Conservation (phyloP, 805 yeast species). For the Teunomyces cretensis region DNA sequence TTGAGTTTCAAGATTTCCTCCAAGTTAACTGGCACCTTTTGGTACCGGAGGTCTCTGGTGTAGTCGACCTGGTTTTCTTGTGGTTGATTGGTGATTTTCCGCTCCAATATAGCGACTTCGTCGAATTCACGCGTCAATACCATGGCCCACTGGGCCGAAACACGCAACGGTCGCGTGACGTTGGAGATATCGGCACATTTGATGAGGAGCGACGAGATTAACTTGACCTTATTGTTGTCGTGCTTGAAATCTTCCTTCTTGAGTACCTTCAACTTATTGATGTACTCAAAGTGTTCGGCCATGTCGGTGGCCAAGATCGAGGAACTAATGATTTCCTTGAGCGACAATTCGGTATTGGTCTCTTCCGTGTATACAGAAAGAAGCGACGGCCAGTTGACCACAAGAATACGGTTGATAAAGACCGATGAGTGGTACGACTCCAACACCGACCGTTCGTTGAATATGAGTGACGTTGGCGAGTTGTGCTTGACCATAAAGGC, state of each 20-base stretch:
- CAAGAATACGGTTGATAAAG: constrained; percentile 44
- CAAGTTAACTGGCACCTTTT: constrained; percentile 38
- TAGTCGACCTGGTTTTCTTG: constrained; percentile 6
- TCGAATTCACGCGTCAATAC: constrained; percentile 75
- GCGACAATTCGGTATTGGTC: constrained; percentile 12
- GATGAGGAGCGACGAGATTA: constrained; percentile 67
- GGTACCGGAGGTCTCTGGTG: constrained; percentile 19
- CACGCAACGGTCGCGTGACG: constrained; percentile 75
- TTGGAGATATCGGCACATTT: constrained; percentile 97
- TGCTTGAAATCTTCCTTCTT: constrained; percentile 16
- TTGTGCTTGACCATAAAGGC: constrained; percentile 57
- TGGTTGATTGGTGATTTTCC: constrained; percentile 16
- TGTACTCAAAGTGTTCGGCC: constrained; percentile 81
- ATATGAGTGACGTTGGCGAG: constrained; percentile 64
- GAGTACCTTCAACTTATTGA: constrained; percentile 45
- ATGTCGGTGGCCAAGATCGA: constrained; percentile 72
- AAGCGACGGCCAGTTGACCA: constrained; percentile 38
- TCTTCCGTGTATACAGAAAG: constrained; percentile 37
- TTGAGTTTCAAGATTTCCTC: constrained; percentile 45
- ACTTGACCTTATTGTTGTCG: constrained; percentile 26
- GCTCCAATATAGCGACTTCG: constrained; percentile 59
- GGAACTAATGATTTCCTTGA: constrained; percentile 32
- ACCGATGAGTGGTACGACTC: constrained; percentile 80
- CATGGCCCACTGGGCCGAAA: constrained; percentile 84
- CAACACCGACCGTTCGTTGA: constrained; percentile 65